Evolutionary conservation across 2,329 filamentous ascomycete species (phyloP), one percentile per base, ranked within the genome.

Genomic region (Ophiostoma sp.): DNA sequence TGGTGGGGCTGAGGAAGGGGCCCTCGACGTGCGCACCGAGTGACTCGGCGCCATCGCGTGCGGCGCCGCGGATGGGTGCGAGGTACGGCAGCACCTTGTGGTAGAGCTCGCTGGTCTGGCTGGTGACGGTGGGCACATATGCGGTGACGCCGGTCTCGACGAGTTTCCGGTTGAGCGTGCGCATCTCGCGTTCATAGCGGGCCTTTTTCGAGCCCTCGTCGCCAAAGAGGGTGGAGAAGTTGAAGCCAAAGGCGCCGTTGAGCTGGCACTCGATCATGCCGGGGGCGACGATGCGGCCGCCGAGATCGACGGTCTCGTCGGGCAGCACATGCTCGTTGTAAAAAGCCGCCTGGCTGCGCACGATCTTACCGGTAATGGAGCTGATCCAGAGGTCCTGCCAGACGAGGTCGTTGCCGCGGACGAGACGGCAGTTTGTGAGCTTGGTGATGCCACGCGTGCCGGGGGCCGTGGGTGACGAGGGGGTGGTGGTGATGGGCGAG

Each of bases 191-290:
- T 71, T 86, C 86, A 76, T 96, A 97, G 68, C 85, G 83, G 39
- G 83, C 80, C 4, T 15, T 10, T 1, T 11, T 39, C 5, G 35
- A 54, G 10, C 52, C 70, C 68, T 73, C 73, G 75, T 90, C 87
- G 20, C 89, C 84, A n/a, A 91, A 87, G 11, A 93, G 83, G 0
- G 88, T 87, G 3, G 92, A 95, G 79, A 96, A 97, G 81, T 97
- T 94, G 83, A 97, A 96, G 70, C 93, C 93, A 76, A 93, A 94
- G 11, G 91, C 93, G 67, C 94, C 94, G 76, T 97, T 97, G 75
- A 97, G 88, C 79, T 97, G 94, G 68, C 90, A 90, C 74, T 97
- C 94, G 75, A 97, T 95, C 77, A 97, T 85, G 35, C 94, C 94
- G 0, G 94, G 93, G 0, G 91, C 88, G 27, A 97, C 78, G 74